Percentiles rank a stretch among this genome's conserved stretches.
Evolutionary conservation across 805 yeast species (phyloP).

Genomic region (Metahyphopichia silvanorum): DNA sequence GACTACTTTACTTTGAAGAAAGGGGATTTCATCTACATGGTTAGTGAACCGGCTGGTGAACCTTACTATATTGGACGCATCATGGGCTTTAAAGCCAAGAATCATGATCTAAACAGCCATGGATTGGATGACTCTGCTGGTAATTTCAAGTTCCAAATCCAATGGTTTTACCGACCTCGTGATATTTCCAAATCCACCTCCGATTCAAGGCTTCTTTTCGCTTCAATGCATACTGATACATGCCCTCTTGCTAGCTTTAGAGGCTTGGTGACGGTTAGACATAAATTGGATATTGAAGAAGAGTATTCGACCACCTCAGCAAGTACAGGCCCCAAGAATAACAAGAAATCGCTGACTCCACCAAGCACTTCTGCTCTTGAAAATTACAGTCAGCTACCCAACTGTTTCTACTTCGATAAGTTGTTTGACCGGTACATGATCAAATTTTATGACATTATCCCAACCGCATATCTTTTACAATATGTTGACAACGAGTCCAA

Average conservation of each 20-base stretch:
- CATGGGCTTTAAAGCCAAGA: slow-evolving; percentile 56
- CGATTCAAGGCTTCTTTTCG: slow-evolving; percentile 76
- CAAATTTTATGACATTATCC: slow-evolving; percentile 72
- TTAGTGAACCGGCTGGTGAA: slow-evolving; percentile 91
- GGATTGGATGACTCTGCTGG: neutral
- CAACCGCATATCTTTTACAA: slow-evolving; percentile 50
- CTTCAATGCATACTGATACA: slow-evolving; percentile 81
- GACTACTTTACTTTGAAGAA: slow-evolving; percentile 36
- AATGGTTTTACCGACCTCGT: slow-evolving; percentile 89
- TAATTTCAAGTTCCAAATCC: slow-evolving; percentile 58
- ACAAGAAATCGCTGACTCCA: slow-evolving; percentile 11
- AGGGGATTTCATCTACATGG: slow-evolving; percentile 74
- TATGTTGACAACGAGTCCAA: slow-evolving; percentile 32
- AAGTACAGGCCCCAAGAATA: neutral
- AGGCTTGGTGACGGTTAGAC: slow-evolving; percentile 71
- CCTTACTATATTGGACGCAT: slow-evolving; percentile 88
- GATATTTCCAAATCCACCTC: slow-evolving; percentile 67
- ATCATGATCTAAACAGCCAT: slow-evolving; percentile 3
- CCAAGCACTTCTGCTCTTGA: slow-evolving; percentile 31
- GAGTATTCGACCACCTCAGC: slow-evolving; percentile 11
- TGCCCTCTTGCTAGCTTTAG: slow-evolving; percentile 76
- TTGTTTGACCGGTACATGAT: slow-evolving; percentile 84
- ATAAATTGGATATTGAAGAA: slow-evolving; percentile 61
- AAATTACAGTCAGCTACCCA: slow-evolving; percentile 54
- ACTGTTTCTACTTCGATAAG: slow-evolving; percentile 79